Conservation (phyloP, 257 asterid genomes). For the Penstemon eatonii region DNA sequence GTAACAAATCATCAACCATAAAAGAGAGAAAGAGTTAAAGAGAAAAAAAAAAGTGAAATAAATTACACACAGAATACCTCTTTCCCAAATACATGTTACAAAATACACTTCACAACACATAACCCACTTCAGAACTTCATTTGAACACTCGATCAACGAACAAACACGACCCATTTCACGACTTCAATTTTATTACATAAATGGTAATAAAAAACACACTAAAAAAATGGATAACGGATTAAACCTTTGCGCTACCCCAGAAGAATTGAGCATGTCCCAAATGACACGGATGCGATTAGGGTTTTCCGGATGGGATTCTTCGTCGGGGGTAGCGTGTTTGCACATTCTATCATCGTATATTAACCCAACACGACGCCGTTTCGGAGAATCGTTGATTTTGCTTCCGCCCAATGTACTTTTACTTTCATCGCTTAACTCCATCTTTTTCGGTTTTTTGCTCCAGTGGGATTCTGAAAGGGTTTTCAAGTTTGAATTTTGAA, state of each 20-base stretch:
- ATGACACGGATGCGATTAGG: slow-evolving; percentile 76
- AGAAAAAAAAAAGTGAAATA: not conserved
- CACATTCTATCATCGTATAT: slow-evolving; percentile 86
- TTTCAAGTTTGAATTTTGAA: too few species aligned
- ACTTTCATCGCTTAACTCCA: slow-evolving; percentile 35
- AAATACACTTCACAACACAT: not conserved
- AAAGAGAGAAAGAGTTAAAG: not conserved
- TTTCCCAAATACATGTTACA: not conserved
- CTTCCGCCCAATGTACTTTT: slow-evolving; percentile 23
- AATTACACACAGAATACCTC: not conserved
- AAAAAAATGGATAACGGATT: slow-evolving; percentile 3
- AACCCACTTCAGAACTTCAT: not conserved
- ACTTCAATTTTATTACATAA: not conserved
- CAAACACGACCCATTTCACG: slow-evolving; percentile 17
- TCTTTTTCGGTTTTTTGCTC: not conserved
- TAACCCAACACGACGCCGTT: slow-evolving; percentile 73
- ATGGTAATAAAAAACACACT: not conserved
- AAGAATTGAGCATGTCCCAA: slow-evolving; percentile 68
- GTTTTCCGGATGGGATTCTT: slow-evolving; percentile 65
- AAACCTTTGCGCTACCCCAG: slow-evolving; percentile 70
- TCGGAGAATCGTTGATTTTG: slow-evolving; percentile 11
- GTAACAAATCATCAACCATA: not conserved
- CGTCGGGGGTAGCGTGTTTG: slow-evolving; percentile 53
- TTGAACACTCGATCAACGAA: too few species aligned
- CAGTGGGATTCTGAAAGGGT: slow-evolving; percentile 10